Evolutionary conservation across 1,139 yeast species (phyloP), one percentile per base, ranked within the genome.

Genomic region (Trichomonascaceae sp.): DNA sequence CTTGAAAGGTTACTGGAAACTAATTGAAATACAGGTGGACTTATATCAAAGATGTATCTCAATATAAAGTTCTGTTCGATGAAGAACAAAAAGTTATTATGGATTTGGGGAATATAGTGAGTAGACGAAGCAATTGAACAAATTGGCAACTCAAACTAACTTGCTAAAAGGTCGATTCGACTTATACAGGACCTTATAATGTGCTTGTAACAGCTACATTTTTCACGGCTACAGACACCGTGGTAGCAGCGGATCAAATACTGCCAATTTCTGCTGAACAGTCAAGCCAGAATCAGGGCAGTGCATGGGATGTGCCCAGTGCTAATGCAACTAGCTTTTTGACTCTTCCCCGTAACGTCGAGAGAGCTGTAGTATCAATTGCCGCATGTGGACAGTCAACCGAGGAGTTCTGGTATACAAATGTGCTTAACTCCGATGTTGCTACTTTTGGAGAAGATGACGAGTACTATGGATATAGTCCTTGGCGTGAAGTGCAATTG

Each of bases 391-490:
- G 95, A 2, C 87, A 85, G 63, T 83, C 83, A 1, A 82, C 79
- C 45, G 96, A 88, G 67, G 96, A 89, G 69, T 86, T 86, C 64
- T 88, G 95, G 95, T 88, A 85, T 36, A 36, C 41, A 13, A 36
- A 36, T 36, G 41, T 36, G 17, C 41, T 36, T 15, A 36, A 36
- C n/a, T 36, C 41, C 15, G 41, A 36, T 36, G 41, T 36, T 13
- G 41, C 41, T 13, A 36, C 41, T 13, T 36, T 36, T 15, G 41
- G 41, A 7, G 41, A 36, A 36, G 41, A 36, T 8, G 30, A 12
- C n/a, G 27, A 38, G n/a, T 32, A 19, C 13, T 24, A 51, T n/a
- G 47, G 47, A 45, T n/a, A 76, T 52, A 95, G 80, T 3, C 73
- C 76, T 9, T 61, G 67, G n/a, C 67, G 76, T 41, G 62, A 67